Evolutionary conservation across 345 rosid species (phyloP).

Genomic region (Acer negundo): DNA sequence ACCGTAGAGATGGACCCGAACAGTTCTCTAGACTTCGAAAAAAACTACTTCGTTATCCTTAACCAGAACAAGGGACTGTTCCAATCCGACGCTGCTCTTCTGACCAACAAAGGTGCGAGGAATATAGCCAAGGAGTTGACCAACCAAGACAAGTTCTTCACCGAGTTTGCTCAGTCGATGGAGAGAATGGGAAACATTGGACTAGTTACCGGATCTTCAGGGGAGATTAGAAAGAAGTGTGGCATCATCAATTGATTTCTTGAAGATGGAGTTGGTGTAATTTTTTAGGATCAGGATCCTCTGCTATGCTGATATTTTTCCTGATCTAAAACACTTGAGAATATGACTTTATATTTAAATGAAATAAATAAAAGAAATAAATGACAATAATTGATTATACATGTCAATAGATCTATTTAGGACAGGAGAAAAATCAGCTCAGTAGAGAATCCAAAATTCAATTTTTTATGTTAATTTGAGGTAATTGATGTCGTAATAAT

Average conservation of each 20-base stretch:
- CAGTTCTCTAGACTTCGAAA: slow-evolving; percentile 46
- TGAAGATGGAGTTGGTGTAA: neutral
- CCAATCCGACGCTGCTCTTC: slow-evolving; percentile 65
- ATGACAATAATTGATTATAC: no score
- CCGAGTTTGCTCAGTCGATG: slow-evolving; percentile 62
- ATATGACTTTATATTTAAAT: no score
- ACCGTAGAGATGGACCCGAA: slow-evolving; percentile 58
- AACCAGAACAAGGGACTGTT: slow-evolving; percentile 52
- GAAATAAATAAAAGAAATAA: no score
- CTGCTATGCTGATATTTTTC: no score
- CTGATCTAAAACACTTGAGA: no score
- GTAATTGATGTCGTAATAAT: neutral
- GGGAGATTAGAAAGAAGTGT: slow-evolving; percentile 63
- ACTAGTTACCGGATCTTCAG: slow-evolving; percentile 42
- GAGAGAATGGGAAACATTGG: slow-evolving; percentile 50
- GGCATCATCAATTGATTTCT: slow-evolving; percentile 28
- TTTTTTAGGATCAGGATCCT: no score
- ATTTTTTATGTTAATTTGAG: neutral
- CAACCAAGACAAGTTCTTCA: slow-evolving; percentile 32
- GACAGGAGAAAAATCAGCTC: no score
- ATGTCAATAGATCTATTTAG: no score
- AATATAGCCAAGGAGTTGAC: slow-evolving; percentile 17
- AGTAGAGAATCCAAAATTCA: no score
- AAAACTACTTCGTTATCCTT: slow-evolving; percentile 41
- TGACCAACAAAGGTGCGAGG: slow-evolving; percentile 34